Percentiles rank a stretch among this genome's conserved stretches.
phyloP scores from a whole-genome alignment of 179 eudicot species.

The Corrigiola litoralis region DNA sequence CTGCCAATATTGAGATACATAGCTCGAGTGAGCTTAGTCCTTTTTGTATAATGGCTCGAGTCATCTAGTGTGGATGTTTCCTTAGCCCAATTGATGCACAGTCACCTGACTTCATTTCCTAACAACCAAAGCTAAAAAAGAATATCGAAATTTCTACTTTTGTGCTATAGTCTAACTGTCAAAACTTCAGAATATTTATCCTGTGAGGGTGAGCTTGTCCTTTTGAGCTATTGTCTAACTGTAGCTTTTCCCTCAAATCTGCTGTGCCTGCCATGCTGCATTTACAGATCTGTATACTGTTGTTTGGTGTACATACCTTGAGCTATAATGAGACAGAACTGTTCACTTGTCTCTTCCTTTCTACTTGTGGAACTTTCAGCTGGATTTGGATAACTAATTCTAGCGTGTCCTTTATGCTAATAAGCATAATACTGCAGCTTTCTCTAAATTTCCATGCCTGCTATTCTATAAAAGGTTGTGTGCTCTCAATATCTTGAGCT shows the following conservation, averaged over 20 bases:
- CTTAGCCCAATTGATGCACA: not conserved
- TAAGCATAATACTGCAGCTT: too few species aligned
- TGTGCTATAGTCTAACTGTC: not conserved
- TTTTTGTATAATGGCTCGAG: too few species aligned
- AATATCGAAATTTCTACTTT: not conserved
- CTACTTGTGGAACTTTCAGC: not conserved
- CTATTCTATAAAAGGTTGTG: too few species aligned
- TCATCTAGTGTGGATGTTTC: conserved; percentile 7
- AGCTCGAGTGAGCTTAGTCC: not conserved
- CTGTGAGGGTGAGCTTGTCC: not conserved
- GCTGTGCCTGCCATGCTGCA: too few species aligned
- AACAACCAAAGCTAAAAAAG: too few species aligned
- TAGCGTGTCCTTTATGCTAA: too few species aligned
- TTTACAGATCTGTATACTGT: too few species aligned
- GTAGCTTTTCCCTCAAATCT: too few species aligned
- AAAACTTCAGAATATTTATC: not conserved
- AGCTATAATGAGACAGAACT: not conserved
- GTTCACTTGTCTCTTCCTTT: not conserved
- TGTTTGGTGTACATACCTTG: not conserved
- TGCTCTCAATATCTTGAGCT: too few species aligned
- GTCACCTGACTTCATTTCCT: not conserved
- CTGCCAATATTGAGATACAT: too few species aligned
- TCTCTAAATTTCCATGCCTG: too few species aligned
- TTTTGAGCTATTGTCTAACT: not conserved
- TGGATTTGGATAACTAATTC: too few species aligned